Conservation (phyloP, 257 asterid genomes). For the Rhazya stricta region DNA sequence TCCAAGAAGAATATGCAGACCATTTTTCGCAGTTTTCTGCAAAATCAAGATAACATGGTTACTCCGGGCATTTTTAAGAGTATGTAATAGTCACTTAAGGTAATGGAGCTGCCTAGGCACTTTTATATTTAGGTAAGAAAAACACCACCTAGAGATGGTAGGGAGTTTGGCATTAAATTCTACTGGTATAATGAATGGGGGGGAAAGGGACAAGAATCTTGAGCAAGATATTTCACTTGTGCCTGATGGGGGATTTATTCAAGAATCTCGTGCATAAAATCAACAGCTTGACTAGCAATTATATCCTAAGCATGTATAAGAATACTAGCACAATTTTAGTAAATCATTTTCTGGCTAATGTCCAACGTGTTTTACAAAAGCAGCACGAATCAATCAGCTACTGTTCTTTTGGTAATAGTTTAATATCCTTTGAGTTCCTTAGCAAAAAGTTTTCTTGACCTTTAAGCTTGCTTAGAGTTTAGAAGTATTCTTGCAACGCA, state of each 20-base stretch:
- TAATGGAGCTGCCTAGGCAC: not conserved
- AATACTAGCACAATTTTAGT: not conserved
- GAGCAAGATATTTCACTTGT: too few relatives aligned
- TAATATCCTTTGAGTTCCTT: too few relatives aligned
- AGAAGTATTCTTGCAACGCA: too few relatives aligned
- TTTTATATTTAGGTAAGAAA: not conserved
- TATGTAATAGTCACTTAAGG: not conserved
- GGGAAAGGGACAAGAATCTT: not conserved
- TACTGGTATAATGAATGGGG: not conserved
- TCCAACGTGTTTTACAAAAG: not conserved
- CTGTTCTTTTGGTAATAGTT: too few relatives aligned
- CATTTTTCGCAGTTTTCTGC: slow-evolving; percentile 84
- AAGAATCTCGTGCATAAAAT: too few relatives aligned
- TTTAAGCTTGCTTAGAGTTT: too few relatives aligned
- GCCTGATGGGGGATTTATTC: too few relatives aligned
- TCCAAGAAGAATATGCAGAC: slow-evolving; percentile 91
- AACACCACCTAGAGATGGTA: not conserved
- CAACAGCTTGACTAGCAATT: too few relatives aligned
- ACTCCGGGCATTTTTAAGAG: slow-evolving; percentile 1
- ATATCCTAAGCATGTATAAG: not conserved
- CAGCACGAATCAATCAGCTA: too few relatives aligned
- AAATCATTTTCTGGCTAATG: not conserved
- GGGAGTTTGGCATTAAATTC: not conserved
- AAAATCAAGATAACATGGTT: slow-evolving; percentile 16
- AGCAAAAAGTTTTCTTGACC: too few relatives aligned